Conservation (phyloP, 106 monocot species). For the Platanthera guangdongensis region DNA sequence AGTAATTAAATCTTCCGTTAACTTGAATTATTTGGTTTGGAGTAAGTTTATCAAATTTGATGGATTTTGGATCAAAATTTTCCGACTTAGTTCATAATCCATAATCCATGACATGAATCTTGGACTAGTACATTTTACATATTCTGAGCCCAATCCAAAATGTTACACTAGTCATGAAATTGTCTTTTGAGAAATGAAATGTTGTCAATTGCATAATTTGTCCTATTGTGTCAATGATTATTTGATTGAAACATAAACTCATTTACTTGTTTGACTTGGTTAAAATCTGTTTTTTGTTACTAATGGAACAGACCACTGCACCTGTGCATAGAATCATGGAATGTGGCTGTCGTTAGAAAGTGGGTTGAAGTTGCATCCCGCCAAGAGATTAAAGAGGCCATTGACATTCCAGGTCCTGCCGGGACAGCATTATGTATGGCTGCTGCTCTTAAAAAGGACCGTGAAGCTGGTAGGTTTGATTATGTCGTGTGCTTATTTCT, state of each 20-base stretch:
- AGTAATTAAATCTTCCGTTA: not conserved
- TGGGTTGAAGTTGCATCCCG: slow-evolving; percentile 82
- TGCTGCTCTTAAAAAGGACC: slow-evolving; percentile 83
- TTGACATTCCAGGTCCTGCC: slow-evolving; percentile 70
- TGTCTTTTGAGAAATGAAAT: not conserved
- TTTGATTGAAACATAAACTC: not conserved
- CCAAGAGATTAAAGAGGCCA: slow-evolving; percentile 71
- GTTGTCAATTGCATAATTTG: not conserved
- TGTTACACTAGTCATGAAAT: not conserved
- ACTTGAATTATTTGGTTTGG: not conserved
- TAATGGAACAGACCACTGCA: slow-evolving; percentile 66
- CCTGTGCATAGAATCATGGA: slow-evolving; percentile 89
- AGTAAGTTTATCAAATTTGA: not conserved
- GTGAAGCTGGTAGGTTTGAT: slow-evolving; percentile 58
- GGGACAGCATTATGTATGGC: slow-evolving; percentile 99
- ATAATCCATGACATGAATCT: not conserved
- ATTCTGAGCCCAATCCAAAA: not conserved
- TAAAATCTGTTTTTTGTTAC: not conserved
- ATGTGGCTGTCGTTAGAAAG: slow-evolving; percentile 83
- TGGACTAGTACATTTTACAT: not conserved
- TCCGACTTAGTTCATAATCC: not conserved
- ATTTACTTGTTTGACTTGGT: slow-evolving; percentile 4
- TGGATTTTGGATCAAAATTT: slow-evolving; percentile 1
- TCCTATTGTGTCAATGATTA: not conserved
- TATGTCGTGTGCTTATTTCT: not conserved